Base-by-base conservation (phyloP, 768 basidiomycete species). In the Pleurotus giganteus region DNA sequence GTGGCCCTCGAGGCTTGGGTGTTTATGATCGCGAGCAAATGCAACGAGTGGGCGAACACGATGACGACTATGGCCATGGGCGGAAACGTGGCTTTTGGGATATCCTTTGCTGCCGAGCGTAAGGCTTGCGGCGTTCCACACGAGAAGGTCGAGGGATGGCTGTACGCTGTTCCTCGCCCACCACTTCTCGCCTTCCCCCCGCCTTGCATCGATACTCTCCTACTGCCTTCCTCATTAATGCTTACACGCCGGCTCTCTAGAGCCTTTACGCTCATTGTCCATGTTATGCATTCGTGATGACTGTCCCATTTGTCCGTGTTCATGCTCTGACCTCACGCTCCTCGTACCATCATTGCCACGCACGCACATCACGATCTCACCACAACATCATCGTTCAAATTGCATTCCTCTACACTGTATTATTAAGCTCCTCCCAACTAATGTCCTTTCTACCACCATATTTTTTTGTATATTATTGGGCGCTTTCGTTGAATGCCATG, bases 101-200 rank as follows among this genome's bases (percentile, higher is more conserved):
- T 58, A 72, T 83, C 39, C 69, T 91, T 55, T 91, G 89, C 69
- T 91, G 89, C 67, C 80, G 83, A 62, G 82, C 77, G 74, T 89
- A 58, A 71, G 60, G 53, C 50, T 60, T 62, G 64, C 44, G 39
- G 69, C 70, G 67, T 71, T 61, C 73, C 70, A 51, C 70, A 66
- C 66, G 66, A 63, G 53, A 58, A 51, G 50, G 57, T 50, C 59
- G 64, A 63, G 59, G 63, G 61, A 63, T 51, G 53, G 59, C 61
- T n/a, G n/a, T n/a, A n/a, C n/a, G n/a, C n/a, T n/a, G n/a, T n/a
- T n/a, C n/a, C n/a, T n/a, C n/a, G n/a, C n/a, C n/a, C n/a, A n/a
- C n/a, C n/a, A n/a, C n/a, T n/a, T n/a, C n/a, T n/a, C n/a, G n/a
- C n/a, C n/a, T n/a, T n/a, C 50, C 28, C 42, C 41, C 44, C 39